Percentiles rank a stretch among this genome's conserved stretches.
phyloP scores from a whole-genome alignment of 768 basidiomycete species.

The Dioszegia hungarica region DNA sequence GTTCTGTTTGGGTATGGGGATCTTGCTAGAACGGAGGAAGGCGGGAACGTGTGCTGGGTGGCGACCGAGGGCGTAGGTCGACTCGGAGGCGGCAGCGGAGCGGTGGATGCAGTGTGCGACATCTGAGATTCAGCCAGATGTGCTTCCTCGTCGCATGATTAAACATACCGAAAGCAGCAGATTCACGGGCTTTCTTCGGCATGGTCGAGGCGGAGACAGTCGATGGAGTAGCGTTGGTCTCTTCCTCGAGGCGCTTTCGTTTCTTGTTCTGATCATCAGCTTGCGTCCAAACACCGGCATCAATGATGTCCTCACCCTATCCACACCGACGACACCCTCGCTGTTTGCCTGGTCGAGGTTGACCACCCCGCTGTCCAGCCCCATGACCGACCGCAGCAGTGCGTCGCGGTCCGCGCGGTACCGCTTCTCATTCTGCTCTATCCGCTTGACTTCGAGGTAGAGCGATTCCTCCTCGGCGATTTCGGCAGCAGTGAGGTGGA shows the following conservation, averaged over 20 bases:
- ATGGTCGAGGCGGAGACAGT: not conserved
- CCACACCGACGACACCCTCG: constrained; percentile 32
- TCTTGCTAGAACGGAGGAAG: constrained; percentile 77
- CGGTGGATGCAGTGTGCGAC: constrained; percentile 41
- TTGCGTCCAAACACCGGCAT: too few species aligned
- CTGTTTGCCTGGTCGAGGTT: constrained; percentile 51
- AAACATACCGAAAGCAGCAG: constrained; percentile 29
- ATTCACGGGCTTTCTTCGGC: constrained; percentile 28
- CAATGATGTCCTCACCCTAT: constrained; percentile 33
- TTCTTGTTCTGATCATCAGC: constrained; percentile 38
- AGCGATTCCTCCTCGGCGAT: constrained; percentile 92
- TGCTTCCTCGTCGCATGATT: too few species aligned
- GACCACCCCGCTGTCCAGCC: constrained; percentile 79
- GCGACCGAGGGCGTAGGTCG: constrained; percentile 41
- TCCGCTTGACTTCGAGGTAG: constrained; percentile 85
- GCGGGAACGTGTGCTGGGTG: constrained; percentile 54
- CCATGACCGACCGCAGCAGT: constrained; percentile 72
- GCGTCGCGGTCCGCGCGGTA: constrained; percentile 87
- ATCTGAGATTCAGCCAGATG: constrained; percentile 4
- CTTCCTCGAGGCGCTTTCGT: constrained; percentile 40
- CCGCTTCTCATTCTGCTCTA: constrained; percentile 83
- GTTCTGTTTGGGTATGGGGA: constrained; percentile 71
- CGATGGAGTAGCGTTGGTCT: constrained; percentile 1
- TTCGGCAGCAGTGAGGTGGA: constrained; percentile 79
- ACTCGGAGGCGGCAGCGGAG: constrained; percentile 14